Evolutionary conservation across 2,329 filamentous ascomycete genomes (phyloP), one percentile per base, ranked within the genome.

Genomic region (Endothia cerciana): DNA sequence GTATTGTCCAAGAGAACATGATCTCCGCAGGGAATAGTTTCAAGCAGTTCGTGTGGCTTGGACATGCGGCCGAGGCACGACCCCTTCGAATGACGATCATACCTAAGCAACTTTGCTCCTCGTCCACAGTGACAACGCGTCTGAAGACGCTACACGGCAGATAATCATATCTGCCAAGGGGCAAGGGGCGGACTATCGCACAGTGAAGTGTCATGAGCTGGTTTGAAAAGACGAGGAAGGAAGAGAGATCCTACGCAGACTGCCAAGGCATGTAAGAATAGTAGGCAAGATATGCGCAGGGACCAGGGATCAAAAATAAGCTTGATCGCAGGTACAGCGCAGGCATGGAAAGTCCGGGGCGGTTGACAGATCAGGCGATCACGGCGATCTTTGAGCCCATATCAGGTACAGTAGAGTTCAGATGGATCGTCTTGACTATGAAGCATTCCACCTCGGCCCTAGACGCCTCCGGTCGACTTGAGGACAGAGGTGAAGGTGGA

Each of bases 21-120:
- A 61, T 61, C 30, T 61, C 7, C n/a, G 11, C 59, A 22, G 45
- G 59, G 59, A 47, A 45, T 60, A 63, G 55, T 58, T 63, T 49
- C 53, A 22, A 60, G 60, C 43, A 45, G 19, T 28, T 55, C 33
- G 19, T n/a, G 45, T 38, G 45, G 59, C 59, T 55, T 36, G 45
- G 59, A 51, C 30, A 3, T 33, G 47, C n/a, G 22, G n/a, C 4
- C 11, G 33, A 60, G 57, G 43, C 45, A 36, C 33, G n/a, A n/a
- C 57, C 64, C 64, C 64, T 66, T 53, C 45, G n/a, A 66, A 66
- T 66, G 64, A 55, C 64, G 64, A 66, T 66, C 64, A 66, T 66
- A 66, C 60, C 8, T 41, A 38, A 36, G 40, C 58, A 49, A 8
- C 17, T 57, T 11, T 30, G 36, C n/a, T 40, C 55, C 36, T 40